Percentiles rank a stretch among this genome's conserved stretches.
Evolutionary conservation across 2,329 filamentous ascomycete genomes (phyloP).

Genomic region (Talaromyces marneffei): DNA sequence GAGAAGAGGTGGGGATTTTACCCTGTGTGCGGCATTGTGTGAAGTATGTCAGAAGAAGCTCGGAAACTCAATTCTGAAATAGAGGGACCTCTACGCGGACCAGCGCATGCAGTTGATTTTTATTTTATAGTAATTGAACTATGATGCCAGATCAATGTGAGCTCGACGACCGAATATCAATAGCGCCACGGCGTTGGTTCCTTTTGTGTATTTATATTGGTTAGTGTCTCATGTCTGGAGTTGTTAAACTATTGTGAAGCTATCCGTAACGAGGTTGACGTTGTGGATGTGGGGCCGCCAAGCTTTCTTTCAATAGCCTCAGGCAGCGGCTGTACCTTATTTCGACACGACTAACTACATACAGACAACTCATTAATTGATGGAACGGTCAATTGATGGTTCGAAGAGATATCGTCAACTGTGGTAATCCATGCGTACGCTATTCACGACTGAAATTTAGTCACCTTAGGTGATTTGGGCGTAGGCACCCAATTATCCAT

Average conservation of each 20-base stretch:
- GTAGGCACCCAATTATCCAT: too few relatives aligned
- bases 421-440: background rate
- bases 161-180: background rate
- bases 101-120: background rate
- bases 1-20: background rate
- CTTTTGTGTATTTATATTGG: background rate
- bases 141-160: background rate
- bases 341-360: background rate
- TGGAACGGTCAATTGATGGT: too few relatives aligned
- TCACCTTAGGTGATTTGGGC: background rate
- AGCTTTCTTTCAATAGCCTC: background rate
- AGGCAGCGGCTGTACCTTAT: background rate
- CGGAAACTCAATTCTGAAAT: background rate
- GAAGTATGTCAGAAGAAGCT: background rate
- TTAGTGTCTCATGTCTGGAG: background rate
- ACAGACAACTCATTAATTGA: background rate
- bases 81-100: background rate
- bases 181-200: background rate
- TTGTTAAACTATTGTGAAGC: background rate
- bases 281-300: background rate
- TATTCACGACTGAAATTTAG: too few relatives aligned
- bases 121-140: background rate
- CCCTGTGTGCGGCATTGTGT: slow-evolving; percentile 4
- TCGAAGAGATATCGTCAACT: background rate
- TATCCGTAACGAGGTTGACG: background rate